A percentile compares a stretch with the other conserved stretches of the same genome.
phyloP scores from a whole-genome alignment of 306 rosid species.

The Fagus sylvatica region DNA sequence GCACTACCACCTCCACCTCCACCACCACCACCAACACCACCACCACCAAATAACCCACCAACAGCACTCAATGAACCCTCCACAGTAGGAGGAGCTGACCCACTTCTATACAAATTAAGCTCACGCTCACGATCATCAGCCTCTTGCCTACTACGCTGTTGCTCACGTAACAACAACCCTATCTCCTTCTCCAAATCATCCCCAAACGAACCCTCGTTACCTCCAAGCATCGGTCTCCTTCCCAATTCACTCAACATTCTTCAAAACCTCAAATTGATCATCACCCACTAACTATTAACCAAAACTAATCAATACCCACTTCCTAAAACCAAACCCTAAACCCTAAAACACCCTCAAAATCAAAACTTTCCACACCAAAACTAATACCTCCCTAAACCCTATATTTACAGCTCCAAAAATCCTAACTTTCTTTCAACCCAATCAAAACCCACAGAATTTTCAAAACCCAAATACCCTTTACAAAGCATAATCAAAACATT shows the following conservation, averaged over 20 bases:
- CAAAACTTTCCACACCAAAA: slow-evolving; percentile 19
- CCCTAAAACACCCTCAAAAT: slow-evolving; percentile 27
- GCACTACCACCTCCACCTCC: slow-evolving; percentile 15
- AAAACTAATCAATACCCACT: slow-evolving; percentile 27
- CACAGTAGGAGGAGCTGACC: slow-evolving; percentile 91
- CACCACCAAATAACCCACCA: slow-evolving; percentile 64
- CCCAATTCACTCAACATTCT: slow-evolving; percentile 83
- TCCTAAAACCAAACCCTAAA: slow-evolving; percentile 29
- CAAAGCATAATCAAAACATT: neutral
- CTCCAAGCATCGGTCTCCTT: slow-evolving; percentile 70
- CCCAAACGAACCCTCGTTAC: slow-evolving; percentile 78
- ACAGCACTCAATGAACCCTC: slow-evolving; percentile 86
- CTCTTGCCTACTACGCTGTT: slow-evolving; percentile 59
- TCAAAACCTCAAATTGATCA: slow-evolving; percentile 30
- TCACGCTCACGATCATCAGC: slow-evolving; percentile 71
- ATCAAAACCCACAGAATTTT: slow-evolving; percentile 36
- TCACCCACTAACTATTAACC: slow-evolving; percentile 4
- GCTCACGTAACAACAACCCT: slow-evolving; percentile 80
- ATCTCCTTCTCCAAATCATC: slow-evolving; percentile 90
- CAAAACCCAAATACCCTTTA: neutral
- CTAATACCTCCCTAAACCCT: slow-evolving; percentile 13
- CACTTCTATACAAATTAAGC: slow-evolving; percentile 76
- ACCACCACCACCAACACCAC: neutral
- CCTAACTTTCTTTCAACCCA: slow-evolving; percentile 25
- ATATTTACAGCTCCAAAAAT: slow-evolving; percentile 36